Evolutionary conservation across 108 stramenopile species (phyloP).

Genomic region (Cyclotella atomus): DNA sequence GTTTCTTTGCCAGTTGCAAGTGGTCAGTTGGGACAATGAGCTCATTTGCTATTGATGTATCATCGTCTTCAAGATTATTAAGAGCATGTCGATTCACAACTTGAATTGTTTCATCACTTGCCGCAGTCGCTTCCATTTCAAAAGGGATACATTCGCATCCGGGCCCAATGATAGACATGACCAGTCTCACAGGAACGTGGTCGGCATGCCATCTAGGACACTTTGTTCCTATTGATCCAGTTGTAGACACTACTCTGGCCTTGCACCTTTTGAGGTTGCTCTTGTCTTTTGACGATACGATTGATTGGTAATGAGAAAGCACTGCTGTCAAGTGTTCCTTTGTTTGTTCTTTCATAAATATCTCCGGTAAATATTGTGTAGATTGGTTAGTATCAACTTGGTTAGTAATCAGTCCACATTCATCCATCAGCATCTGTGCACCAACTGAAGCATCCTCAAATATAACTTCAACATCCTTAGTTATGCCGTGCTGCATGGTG

Average conservation of each 20-base stretch:
- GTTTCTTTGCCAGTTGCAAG: background rate
- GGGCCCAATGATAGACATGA: constrained; percentile 66
- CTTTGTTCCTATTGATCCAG: constrained; percentile 58
- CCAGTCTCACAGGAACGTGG: constrained; percentile 70
- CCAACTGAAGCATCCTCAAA: background rate
- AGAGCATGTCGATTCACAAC: constrained; percentile 43
- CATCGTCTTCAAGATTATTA: constrained; percentile 47
- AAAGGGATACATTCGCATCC: constrained; percentile 59
- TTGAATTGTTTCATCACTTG: background rate
- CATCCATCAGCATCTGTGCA: background rate
- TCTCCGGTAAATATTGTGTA: constrained; percentile 5
- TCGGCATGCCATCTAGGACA: constrained; percentile 78
- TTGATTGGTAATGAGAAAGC: constrained; percentile 40
- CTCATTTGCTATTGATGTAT: constrained; percentile 38
- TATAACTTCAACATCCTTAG: background rate
- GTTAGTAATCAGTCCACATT: background rate
- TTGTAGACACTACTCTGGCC: constrained; percentile 61
- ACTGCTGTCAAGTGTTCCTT: constrained; percentile 32
- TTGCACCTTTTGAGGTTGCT: constrained; percentile 16
- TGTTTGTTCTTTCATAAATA: constrained; percentile 19
- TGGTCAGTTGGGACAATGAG: constrained; percentile 22
- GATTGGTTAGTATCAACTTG: constrained; percentile 1
- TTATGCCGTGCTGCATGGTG: background rate
- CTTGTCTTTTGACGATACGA: constrained; percentile 5
- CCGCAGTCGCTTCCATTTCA: constrained; percentile 9